Evolutionary conservation across 108 stramenopile genomes (phyloP), one percentile per base, ranked within the genome.

Genomic region (Nitzschia palea): DNA sequence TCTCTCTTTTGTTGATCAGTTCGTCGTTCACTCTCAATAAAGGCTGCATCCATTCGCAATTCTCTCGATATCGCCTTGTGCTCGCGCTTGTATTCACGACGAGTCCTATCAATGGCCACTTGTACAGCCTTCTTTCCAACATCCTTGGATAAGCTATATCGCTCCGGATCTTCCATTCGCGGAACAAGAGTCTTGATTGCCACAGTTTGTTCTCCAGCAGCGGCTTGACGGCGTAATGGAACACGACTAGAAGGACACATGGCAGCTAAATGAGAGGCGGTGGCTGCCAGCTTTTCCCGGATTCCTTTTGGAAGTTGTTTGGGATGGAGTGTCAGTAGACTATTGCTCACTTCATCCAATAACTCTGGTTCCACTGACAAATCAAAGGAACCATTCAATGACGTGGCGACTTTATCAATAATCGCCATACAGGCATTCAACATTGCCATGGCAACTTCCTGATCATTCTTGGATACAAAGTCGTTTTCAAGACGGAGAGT

Each of bases 11-110:
- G 62, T 70, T 89, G 79, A 29, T 91, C 92, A 55, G 74, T 65
- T 30, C 91, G 80, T 54, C 94, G 84, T 71, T 93, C 91, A 14
- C 62, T 73, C 52, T 94, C 96, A 31, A 95, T 73, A 48, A 95
- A 90, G 22, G 82, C 79, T 55, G 76, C 87, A 74, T 96, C 96
- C 50, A 93, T 62, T 32, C 91, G 90, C 36, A 96, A 78, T 69
- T 96, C 96, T 17, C 96, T 81, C 68, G 92, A 82, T 20, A 95
- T 90, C 8, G 96, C 96, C 78, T 97, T 97, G 63, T 96, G 90
- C 73, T 97, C 96, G 20, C 96, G 95, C 70, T 97, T 97, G 72
- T 91, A 90, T 67, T 97, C 95, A 35, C 97, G 87, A 8, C 88
- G 86, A 26, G 93, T 83, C 62, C 94, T 78, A 65, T 95, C 95